Base-by-base conservation (phyloP, 2,329 filamentous ascomycete genomes). In the Mycosphaerella sp. region DNA sequence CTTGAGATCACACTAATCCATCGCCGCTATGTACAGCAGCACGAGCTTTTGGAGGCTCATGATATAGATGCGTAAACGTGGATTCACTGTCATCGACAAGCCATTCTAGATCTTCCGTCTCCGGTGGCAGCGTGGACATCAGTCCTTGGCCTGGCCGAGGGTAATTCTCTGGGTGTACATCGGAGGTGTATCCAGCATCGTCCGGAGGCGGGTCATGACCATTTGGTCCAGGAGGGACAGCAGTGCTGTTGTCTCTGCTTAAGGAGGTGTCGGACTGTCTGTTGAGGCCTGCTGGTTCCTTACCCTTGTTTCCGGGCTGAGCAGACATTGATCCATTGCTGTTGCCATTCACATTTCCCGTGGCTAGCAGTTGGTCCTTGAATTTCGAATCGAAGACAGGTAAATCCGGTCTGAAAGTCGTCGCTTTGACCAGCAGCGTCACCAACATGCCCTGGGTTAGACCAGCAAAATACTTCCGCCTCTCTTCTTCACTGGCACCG, bases 101-200 rank as follows among this genome's bases (percentile, higher is more conserved):
- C 72, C 83, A 84, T 54, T 81, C 75, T 39, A 83, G 61, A 64
- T 86, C 82, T 26, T 81, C 77, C 14, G 74, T 74, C 59, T 84
- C 80, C 0, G 77, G 75, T 6, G 78, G 75, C 17, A 85, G 64
- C 23, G 74, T 77, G 6, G 61, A 65, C 59, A 73, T 74, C 5
- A 86, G 72, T 1, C 84, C 83, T 51, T 83, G 77, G 1, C 83
- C 84, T 6, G 83, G 74, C 58, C 78, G 78, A 0, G 83, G 83
- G 60, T 86, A 86, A 42, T 83, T 76, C 29, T 80, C 77, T 4
- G 76, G 76, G 23, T 76, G 76, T 55, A 76, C 74, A 51, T 76
- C 74, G 2, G 71, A 54, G 41, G 74, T 74, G 62, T 83, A 81
- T 44, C 79, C 78, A 38, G 80, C 76, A 45, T 81, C 77, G 56